These are phyloP conservation scores for Saccharomyces hybrid DNA, from an alignment of 1,139 yeast species.

Conservation along the genomic window DNA sequence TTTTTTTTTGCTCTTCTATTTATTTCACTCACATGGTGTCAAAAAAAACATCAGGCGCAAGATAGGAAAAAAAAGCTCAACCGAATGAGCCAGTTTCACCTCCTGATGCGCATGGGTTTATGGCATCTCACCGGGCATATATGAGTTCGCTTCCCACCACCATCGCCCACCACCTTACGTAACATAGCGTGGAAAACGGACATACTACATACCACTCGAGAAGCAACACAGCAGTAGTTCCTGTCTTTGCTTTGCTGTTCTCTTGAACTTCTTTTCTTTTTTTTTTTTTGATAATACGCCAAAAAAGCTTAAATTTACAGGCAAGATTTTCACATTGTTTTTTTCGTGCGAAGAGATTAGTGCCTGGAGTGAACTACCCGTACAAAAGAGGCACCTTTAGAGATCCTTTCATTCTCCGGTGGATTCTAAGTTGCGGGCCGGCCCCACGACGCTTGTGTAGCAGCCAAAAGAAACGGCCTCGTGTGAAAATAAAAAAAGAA, in stretches of 20 bases:
- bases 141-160: background rate
- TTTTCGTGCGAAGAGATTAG: background rate
- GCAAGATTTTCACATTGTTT: background rate
- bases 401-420: background rate
- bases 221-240: background rate
- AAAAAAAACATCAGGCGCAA: background rate
- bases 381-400: background rate
- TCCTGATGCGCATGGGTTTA: background rate
- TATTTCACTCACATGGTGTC: background rate
- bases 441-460: background rate
- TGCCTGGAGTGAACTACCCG: background rate
- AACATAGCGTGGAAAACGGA: background rate
- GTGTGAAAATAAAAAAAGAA: background rate
- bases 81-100: background rate
- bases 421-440: background rate
- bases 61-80: background rate
- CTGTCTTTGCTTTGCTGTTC: background rate
- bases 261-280: background rate
- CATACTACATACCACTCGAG: background rate
- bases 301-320: background rate
- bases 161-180: background rate
- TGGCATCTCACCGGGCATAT: background rate
- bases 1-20: background rate
- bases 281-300: background rate
- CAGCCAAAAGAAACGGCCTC: background rate